Percentiles rank a stretch among this genome's conserved stretches.
Evolutionary conservation across 2,329 filamentous ascomycete genomes (phyloP).

Genomic region (Ophiobolus disseminans): DNA sequence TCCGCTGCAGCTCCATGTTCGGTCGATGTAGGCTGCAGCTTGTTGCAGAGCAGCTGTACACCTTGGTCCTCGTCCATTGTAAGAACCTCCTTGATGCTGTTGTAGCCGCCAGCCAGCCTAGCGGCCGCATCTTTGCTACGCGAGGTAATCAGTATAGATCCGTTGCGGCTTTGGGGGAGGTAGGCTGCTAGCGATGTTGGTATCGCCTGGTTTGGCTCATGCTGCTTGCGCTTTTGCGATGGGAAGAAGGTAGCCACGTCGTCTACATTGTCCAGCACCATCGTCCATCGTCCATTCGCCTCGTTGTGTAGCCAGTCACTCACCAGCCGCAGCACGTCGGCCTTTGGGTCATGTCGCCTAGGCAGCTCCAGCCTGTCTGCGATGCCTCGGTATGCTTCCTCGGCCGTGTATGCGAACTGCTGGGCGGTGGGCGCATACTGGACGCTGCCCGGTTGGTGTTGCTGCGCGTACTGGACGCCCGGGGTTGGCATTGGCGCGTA

Average conservation of each 20-base stretch:
- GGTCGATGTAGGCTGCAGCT: constrained; percentile 12
- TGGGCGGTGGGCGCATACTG: too few species aligned
- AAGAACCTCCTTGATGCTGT: constrained; percentile 21
- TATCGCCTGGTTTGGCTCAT: too few species aligned
- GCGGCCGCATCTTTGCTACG: constrained; percentile 13
- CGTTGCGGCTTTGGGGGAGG: constrained; percentile 17
- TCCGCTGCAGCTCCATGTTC: constrained; percentile 10
- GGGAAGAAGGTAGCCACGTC: constrained; percentile 8
- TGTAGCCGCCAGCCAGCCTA: constrained; percentile 8
- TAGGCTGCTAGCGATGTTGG: constrained; percentile 14
- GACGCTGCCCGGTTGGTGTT: too few species aligned
- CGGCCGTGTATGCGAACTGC: too few species aligned
- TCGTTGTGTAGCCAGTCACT: constrained; percentile 18
- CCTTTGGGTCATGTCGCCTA: constrained; percentile 12
- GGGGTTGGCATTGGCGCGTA: too few species aligned
- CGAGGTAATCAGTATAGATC: constrained; percentile 16
- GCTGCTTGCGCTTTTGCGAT: not conserved
- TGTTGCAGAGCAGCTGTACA: constrained; percentile 27
- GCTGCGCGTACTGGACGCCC: too few species aligned
- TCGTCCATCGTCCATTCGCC: constrained; percentile 16
- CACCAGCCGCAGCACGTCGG: constrained; percentile 16
- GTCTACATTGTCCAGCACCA: constrained; percentile 24
- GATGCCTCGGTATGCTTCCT: constrained; percentile 19
- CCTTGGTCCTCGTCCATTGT: constrained; percentile 29
- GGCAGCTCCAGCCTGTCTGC: constrained; percentile 16